A percentile compares a stretch with the other conserved stretches of the same genome.
Evolutionary conservation across 306 rosid genomes (phyloP).

Genomic region (Hippophae gyantsensis): DNA sequence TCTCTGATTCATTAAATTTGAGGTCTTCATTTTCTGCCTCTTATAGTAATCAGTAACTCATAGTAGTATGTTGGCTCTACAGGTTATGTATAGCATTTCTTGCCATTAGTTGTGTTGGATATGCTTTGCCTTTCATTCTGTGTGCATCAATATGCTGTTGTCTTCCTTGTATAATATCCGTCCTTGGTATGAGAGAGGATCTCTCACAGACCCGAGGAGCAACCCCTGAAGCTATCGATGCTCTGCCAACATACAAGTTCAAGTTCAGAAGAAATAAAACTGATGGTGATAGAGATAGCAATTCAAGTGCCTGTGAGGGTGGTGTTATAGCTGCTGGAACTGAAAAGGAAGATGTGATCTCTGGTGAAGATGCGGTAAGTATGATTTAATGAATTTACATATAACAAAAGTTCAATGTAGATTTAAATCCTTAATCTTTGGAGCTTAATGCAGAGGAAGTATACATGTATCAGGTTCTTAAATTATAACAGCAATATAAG

Average conservation of each 20-base stretch:
- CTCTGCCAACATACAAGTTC: slow-evolving; percentile 85
- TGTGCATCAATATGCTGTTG: slow-evolving; percentile 98
- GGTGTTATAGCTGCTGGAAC: slow-evolving; percentile 93
- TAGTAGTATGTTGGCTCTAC: slow-evolving; percentile 28
- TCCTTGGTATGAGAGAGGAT: slow-evolving; percentile 92
- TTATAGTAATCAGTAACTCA: slow-evolving; percentile 7
- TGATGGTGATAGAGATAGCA: slow-evolving; percentile 19
- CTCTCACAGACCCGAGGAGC: slow-evolving; percentile 81
- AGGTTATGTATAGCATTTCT: slow-evolving; percentile 95
- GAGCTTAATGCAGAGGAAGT: too few species aligned
- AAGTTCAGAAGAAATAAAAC: slow-evolving; percentile 66
- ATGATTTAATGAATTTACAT: slow-evolving; percentile 3
- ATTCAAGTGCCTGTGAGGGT: slow-evolving; percentile 33
- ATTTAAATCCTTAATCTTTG: too few species aligned
- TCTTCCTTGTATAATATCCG: slow-evolving; percentile 90
- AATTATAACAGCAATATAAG: too few species aligned
- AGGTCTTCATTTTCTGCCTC: slow-evolving; percentile 3
- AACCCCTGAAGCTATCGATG: slow-evolving; percentile 74
- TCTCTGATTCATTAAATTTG: slow-evolving; percentile 8
- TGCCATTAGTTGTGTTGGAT: slow-evolving; percentile 89
- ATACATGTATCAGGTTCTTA: too few species aligned
- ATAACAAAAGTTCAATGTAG: background rate
- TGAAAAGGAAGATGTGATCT: slow-evolving; percentile 68
- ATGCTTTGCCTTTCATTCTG: slow-evolving; percentile 98
- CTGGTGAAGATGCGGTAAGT: slow-evolving; percentile 94